A percentile compares a stretch with the other conserved stretches of the same genome.
Evolutionary conservation across 306 rosid species (phyloP).

Genomic region (Rubus idaeus): DNA sequence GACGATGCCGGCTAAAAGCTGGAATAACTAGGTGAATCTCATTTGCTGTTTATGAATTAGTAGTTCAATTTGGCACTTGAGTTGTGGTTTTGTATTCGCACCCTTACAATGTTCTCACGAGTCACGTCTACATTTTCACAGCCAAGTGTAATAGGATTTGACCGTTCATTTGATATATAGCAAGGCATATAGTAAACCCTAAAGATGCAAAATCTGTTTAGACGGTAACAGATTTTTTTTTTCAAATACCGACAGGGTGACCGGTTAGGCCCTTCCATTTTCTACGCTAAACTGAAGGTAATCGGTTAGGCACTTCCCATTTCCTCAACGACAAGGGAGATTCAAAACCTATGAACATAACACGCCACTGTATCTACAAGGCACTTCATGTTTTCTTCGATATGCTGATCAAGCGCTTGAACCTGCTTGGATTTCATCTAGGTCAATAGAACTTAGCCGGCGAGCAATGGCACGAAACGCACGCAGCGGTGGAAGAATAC

Average conservation of each 20-base stretch:
- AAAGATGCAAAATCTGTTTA: neutral
- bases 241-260: neutral
- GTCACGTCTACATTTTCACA: neutral
- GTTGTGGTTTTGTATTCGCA: neutral
- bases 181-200: neutral
- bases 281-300: neutral
- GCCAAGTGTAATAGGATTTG: neutral
- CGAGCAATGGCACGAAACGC: neutral
- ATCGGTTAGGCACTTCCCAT: neutral
- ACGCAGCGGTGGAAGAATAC: neutral
- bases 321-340: neutral
- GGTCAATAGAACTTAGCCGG: neutral
- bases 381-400: neutral
- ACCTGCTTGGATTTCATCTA: neutral
- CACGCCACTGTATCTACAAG: too few species aligned
- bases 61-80: neutral
- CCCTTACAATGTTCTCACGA: neutral
- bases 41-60: neutral
- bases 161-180: neutral
- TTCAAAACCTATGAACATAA: too few species aligned
- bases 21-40: neutral
- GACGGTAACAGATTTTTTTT: neutral
- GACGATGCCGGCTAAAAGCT: neutral
- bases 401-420: neutral
- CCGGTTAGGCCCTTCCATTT: neutral